A percentile compares a stretch with the other conserved stretches of the same genome.
phyloP scores from a whole-genome alignment of 2,329 filamentous ascomycete genomes.

The Trichophyton equinum region DNA sequence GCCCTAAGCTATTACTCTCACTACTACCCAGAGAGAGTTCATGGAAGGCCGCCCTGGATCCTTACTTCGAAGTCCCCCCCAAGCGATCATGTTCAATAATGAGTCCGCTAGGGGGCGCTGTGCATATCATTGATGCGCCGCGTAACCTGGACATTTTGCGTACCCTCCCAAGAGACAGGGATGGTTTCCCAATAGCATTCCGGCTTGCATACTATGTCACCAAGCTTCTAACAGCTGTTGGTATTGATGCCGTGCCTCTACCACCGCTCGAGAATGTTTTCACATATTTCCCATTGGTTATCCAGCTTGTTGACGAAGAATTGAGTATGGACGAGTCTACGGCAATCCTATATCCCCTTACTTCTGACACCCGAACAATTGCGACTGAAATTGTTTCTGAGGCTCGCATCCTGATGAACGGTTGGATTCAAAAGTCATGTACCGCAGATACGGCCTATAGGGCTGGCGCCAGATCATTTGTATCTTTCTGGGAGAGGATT shows the following conservation, averaged over 20 bases:
- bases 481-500: conserved; percentile 25
- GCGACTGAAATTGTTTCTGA: conserved; percentile 42
- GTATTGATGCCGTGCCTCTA: conserved; percentile 22
- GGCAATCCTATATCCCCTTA: conserved; percentile 38
- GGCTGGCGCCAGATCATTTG: conserved; percentile 8
- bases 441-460: not conserved
- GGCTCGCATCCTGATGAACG: conserved; percentile 36
- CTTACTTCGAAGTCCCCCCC: conserved; percentile 35
- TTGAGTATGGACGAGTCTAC: conserved; percentile 45
- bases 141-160: not conserved
- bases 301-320: conserved; percentile 49
- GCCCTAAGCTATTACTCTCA: conserved; percentile 23
- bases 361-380: conserved; percentile 39
- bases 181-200: conserved; percentile 58
- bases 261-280: conserved; percentile 32
- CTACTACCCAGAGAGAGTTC: conserved; percentile 51
- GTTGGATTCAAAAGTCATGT: conserved; percentile 26
- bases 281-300: conserved; percentile 40
- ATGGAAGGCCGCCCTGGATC: conserved; percentile 53
- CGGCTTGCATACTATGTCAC: conserved; percentile 62
- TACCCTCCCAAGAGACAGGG: conserved; percentile 39
- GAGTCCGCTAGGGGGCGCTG: conserved; percentile 56
- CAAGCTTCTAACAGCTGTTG: conserved; percentile 41
- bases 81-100: conserved; percentile 57
- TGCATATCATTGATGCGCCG: conserved; percentile 45